These are phyloP conservation scores for Claviceps pusilla DNA, from an alignment of 2,329 filamentous ascomycete species.

Conservation along the genomic window DNA sequence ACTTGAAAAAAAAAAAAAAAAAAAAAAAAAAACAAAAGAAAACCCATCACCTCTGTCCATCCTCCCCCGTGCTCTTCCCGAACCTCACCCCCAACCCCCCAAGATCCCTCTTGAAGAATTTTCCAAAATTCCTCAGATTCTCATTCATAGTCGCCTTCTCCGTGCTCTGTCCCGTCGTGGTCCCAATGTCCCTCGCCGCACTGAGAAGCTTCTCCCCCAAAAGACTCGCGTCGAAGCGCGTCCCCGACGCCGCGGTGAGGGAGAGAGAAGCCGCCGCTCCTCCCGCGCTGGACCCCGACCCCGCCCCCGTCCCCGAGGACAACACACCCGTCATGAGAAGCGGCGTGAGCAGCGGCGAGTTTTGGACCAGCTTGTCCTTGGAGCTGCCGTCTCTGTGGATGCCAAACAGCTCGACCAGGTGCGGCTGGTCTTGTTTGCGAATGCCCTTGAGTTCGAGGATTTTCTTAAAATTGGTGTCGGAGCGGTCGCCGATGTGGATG, in stretches of 20 bases:
- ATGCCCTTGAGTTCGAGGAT: slow-evolving; percentile 93
- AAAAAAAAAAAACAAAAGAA: too few relatives aligned
- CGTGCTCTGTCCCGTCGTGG: slow-evolving; percentile 27
- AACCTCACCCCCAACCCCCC: slow-evolving; percentile 61
- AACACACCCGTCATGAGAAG: slow-evolving; percentile 36
- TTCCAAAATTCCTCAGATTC: slow-evolving; percentile 88
- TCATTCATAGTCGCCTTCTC: slow-evolving; percentile 69
- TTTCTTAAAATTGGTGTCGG: slow-evolving; percentile 89
- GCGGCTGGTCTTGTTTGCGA: slow-evolving; percentile 63
- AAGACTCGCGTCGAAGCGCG: slow-evolving; percentile 64
- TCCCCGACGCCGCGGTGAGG: slow-evolving; percentile 21
- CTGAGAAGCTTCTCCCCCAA: slow-evolving; percentile 81
- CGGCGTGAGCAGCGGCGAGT: slow-evolving; percentile 55
- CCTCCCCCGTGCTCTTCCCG: slow-evolving; percentile 40
- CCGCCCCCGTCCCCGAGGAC: slow-evolving; percentile 12
- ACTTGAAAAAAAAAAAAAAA: too few relatives aligned
- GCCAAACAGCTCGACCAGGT: slow-evolving; percentile 72
- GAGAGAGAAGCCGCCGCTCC: slow-evolving; percentile 14
- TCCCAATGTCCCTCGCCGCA: slow-evolving; percentile 73
- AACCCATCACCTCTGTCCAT: slow-evolving; percentile 10
- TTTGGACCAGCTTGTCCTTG: slow-evolving; percentile 55
- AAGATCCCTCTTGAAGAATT: slow-evolving; percentile 85
- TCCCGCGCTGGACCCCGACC: slow-evolving; percentile 23
- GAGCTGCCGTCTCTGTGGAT: slow-evolving; percentile 63
- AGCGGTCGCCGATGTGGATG: slow-evolving; percentile 88